Evolutionary conservation across 768 basidiomycete genomes (phyloP).

Genomic region (Leccinum variicolor): DNA sequence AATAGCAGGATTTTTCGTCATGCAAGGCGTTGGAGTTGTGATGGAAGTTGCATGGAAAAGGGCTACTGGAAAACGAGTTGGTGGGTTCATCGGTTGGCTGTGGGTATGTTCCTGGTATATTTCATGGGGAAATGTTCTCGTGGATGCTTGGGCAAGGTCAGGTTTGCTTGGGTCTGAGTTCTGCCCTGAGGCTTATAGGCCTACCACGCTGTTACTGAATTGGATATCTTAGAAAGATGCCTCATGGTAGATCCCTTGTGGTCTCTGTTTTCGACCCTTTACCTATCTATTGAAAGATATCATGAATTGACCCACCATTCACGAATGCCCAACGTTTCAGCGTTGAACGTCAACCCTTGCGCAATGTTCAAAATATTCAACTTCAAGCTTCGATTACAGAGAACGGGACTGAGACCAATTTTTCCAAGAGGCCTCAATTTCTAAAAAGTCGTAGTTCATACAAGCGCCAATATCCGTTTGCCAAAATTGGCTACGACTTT

Average conservation of each 20-base stretch:
- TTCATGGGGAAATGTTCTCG: constrained; percentile 43
- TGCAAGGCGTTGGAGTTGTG: constrained; percentile 51
- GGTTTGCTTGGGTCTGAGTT: constrained; percentile 19
- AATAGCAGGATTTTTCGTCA: constrained; percentile 52
- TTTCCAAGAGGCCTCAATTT: too few relatives aligned
- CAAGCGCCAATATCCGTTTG: too few relatives aligned
- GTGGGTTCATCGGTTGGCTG: constrained; percentile 45
- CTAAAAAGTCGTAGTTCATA: too few relatives aligned
- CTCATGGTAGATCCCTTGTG: neutral
- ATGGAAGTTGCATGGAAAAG: constrained; percentile 47
- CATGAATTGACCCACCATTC: neutral
- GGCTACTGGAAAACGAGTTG: constrained; percentile 43
- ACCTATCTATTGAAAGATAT: neutral
- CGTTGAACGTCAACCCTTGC: neutral
- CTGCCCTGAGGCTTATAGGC: constrained; percentile 17
- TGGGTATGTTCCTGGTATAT: constrained; percentile 52
- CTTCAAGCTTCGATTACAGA: too few relatives aligned
- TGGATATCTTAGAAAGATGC: neutral
- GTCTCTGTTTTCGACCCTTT: neutral
- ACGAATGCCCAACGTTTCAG: neutral
- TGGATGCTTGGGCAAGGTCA: constrained; percentile 39
- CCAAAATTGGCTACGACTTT: too few relatives aligned
- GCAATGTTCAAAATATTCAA: neutral
- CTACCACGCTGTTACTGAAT: constrained; percentile 11
- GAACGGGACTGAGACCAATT: too few relatives aligned